Conservation (phyloP, 441 rosid genomes). For the Eutrema salsugineum region DNA sequence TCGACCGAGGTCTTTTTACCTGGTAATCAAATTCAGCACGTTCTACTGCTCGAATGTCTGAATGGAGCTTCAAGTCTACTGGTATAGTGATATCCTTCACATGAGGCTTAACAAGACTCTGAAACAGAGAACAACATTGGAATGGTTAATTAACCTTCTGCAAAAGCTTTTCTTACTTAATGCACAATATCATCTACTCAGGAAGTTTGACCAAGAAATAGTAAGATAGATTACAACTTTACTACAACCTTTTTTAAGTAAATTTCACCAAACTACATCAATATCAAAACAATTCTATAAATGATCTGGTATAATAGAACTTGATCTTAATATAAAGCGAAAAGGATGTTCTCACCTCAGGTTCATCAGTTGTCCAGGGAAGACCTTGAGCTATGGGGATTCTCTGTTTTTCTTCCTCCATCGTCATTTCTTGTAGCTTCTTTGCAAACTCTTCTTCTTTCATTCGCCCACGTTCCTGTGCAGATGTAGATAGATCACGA, state of each 20-base stretch:
- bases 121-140: constrained; percentile 21
- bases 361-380: constrained; percentile 95
- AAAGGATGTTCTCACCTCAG: constrained; percentile 53
- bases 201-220: background rate
- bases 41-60: constrained; percentile 75
- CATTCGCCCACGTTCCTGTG: constrained; percentile 75
- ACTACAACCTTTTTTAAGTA: background rate
- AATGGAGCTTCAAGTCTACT: constrained; percentile 64
- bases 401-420: constrained; percentile 60
- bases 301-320: background rate
- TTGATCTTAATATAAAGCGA: background rate
- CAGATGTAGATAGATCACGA: background rate
- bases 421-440: constrained; percentile 65
- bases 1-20: constrained; percentile 35
- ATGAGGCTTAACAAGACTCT: constrained; percentile 69
- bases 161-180: background rate
- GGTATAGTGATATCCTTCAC: constrained; percentile 76
- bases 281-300: background rate
- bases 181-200: background rate
- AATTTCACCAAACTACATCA: background rate
- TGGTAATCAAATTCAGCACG: constrained; percentile 90
- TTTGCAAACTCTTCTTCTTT: constrained; percentile 83
- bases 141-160: background rate
- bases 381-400: constrained; percentile 90
- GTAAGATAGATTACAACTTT: background rate